phyloP scores from a whole-genome alignment of 257 asterid species.

The Plantago elongata region DNA sequence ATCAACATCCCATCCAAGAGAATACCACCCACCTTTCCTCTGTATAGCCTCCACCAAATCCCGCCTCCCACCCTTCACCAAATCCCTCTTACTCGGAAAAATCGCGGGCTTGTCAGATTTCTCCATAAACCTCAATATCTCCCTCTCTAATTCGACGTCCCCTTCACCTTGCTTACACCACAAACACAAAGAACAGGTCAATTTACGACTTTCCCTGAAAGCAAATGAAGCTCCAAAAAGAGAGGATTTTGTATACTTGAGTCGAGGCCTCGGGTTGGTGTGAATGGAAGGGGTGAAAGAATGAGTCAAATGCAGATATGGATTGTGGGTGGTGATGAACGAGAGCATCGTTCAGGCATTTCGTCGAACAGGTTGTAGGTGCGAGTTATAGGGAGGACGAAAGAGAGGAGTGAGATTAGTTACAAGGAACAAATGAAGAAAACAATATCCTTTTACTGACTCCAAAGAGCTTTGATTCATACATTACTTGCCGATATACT shows the following conservation, averaged over 20 bases:
- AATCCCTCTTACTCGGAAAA: constrained; percentile 73
- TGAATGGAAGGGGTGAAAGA: constrained; percentile 17
- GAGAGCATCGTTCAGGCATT: constrained; percentile 86
- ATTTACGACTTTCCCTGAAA: constrained; percentile 19
- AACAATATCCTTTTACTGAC: too few relatives aligned
- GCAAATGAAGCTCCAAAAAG: constrained; percentile 19
- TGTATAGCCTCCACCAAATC: constrained; percentile 76
- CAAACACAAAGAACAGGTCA: constrained; percentile 38
- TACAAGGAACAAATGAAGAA: neutral
- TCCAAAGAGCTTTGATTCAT: too few relatives aligned
- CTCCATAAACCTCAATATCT: constrained; percentile 78
- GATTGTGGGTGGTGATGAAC: constrained; percentile 28
- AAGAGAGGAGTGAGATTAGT: neutral
- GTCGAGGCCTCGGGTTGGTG: constrained; percentile 19
- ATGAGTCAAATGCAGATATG: constrained; percentile 23
- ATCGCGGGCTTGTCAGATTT: constrained; percentile 59
- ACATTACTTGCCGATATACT: too few relatives aligned
- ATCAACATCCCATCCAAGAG: constrained; percentile 74
- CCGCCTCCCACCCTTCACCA: constrained; percentile 60
- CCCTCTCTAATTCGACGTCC: constrained; percentile 67
- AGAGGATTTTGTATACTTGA: constrained; percentile 2
- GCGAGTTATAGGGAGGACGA: too few relatives aligned
- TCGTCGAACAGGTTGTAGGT: constrained; percentile 25
- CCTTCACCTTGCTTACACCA: constrained; percentile 45
- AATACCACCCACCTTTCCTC: constrained; percentile 80